Evolutionary conservation across 805 yeast species (phyloP), one percentile per base, ranked within the genome.

Genomic region (Yarrowia porcina): DNA sequence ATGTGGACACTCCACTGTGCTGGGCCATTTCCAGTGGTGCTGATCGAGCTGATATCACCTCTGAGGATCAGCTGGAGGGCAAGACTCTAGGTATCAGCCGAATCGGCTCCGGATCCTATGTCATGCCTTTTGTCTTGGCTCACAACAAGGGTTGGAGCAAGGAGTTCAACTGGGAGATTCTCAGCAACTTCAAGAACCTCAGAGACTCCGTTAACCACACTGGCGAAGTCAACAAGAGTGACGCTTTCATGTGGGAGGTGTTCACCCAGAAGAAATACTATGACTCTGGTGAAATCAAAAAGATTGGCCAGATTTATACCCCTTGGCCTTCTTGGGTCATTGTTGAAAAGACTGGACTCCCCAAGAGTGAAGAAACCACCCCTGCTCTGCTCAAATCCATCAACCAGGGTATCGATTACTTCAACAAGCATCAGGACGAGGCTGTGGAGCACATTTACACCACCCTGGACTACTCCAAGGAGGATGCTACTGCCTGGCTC

Each of bases 321-420:
- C 97, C 97, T 18, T 91, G 97, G 97, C 93, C 97, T 11, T 88
- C 96, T 1, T 91, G 97, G 97, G 92, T 90, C 15, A 80, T 90
- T 54, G 83, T 84, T 20, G 84, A 84, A 5, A 74, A 80, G 61
- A 70, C 75, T 15, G 76, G 75, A n/a, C 67, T 79, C 35, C 73
- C 71, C 7, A 68, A 70, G n/a, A 35, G 42, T 2, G 44, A 23
- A 10, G 27, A 33, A 4, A 50, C 39, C 17, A 67, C 71, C 18
- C 67, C 68, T 2, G 68, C 67, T 2, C 86, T 90, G 65, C 66
- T 85, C 54, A 68, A 71, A 1, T 86, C 85, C 1, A 76, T 90
- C 38, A 82, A 85, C 69, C 74, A 81, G 63, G 97, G 97, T 15
- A 80, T 91, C 61, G 76, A 71, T 2, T 84, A 89, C 73, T 91